Evolutionary conservation across 768 basidiomycete species (phyloP).

Genomic region (Xerocomus potaroensis): DNA sequence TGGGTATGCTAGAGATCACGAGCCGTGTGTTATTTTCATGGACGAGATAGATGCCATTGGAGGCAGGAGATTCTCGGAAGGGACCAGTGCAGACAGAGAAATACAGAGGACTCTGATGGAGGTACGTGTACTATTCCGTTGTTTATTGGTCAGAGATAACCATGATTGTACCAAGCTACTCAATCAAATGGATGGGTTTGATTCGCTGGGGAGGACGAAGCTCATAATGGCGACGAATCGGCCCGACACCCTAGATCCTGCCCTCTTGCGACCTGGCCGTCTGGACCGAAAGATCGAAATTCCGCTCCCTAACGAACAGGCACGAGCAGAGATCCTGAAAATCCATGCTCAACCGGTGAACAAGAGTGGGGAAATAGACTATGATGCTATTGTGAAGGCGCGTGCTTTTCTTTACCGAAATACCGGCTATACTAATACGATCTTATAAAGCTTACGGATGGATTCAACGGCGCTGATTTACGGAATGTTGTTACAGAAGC

Average conservation of each 20-base stretch:
- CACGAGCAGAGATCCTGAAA: constrained; percentile 93
- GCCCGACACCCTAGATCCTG: constrained; percentile 96
- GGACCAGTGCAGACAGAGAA: constrained; percentile 96
- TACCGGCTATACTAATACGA: not conserved
- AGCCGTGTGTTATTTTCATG: constrained; percentile 99
- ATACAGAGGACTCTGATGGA: constrained; percentile 99
- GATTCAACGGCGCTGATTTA: constrained; percentile 95
- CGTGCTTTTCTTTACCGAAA: constrained; percentile 5
- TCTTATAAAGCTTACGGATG: constrained; percentile 65
- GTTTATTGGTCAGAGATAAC: too few species aligned
- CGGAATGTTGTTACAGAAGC: constrained; percentile 94
- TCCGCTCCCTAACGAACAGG: constrained; percentile 95
- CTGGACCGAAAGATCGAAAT: constrained; percentile 98
- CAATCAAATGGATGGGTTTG: constrained; percentile 99
- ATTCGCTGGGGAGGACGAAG: constrained; percentile 91
- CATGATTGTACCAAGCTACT: constrained; percentile 71
- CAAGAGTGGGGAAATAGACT: constrained; percentile 94
- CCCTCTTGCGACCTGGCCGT: constrained; percentile 91
- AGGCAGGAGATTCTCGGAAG: constrained; percentile 86
- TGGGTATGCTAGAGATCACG: constrained; percentile 94
- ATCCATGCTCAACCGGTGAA: constrained; percentile 94
- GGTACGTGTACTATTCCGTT: constrained; percentile 44
- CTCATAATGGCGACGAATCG: constrained; percentile 99
- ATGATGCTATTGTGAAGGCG: constrained; percentile 96
- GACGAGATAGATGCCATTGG: constrained; percentile 98